Evolutionary conservation across 2,329 filamentous ascomycete genomes (phyloP).

Genomic region (Xylariomycetidae sp.): DNA sequence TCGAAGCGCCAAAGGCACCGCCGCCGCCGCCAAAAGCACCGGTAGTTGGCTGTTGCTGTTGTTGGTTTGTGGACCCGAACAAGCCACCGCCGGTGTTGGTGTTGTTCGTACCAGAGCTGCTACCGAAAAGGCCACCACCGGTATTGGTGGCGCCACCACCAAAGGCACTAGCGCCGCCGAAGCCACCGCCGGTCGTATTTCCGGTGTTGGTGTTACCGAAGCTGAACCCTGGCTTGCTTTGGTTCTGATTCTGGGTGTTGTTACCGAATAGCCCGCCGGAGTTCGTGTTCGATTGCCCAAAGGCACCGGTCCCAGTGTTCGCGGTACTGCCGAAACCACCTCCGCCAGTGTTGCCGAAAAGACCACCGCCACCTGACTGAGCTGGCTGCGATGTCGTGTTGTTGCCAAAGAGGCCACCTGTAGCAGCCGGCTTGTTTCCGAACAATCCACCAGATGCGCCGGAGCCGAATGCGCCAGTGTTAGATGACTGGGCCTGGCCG

Average conservation of each 20-base stretch:
- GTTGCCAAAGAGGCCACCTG: constrained; percentile 32
- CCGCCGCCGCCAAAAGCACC: constrained; percentile 25
- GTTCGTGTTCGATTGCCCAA: constrained; percentile 36
- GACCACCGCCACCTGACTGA: constrained; percentile 12
- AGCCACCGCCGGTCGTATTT: constrained; percentile 11
- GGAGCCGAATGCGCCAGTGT: constrained; percentile 22
- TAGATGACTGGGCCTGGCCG: constrained; percentile 19
- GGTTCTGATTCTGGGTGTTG: constrained; percentile 10
- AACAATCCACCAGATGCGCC: constrained; percentile 30
- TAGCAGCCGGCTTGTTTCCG: constrained; percentile 29
- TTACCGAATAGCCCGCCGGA: constrained; percentile 33
- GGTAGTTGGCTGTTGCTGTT: constrained; percentile 22
- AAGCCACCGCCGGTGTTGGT: constrained; percentile 20
- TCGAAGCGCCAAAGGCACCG: constrained; percentile 33
- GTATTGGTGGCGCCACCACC: constrained; percentile 13
- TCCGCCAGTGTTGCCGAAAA: constrained; percentile 32
- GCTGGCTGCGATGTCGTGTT: constrained; percentile 22
- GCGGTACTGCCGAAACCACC: constrained; percentile 40
- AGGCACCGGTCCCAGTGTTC: constrained; percentile 34
- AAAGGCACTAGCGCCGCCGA: constrained; percentile 18
- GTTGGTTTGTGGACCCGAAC: constrained; percentile 28
- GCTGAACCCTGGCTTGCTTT: constrained; percentile 21
- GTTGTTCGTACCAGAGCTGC: constrained; percentile 22
- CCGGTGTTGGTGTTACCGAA: constrained; percentile 16
- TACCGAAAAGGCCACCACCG: constrained; percentile 34